These are phyloP conservation scores for Suillus spraguei DNA, from an alignment of 768 basidiomycete genomes.

Conservation along the genomic window DNA sequence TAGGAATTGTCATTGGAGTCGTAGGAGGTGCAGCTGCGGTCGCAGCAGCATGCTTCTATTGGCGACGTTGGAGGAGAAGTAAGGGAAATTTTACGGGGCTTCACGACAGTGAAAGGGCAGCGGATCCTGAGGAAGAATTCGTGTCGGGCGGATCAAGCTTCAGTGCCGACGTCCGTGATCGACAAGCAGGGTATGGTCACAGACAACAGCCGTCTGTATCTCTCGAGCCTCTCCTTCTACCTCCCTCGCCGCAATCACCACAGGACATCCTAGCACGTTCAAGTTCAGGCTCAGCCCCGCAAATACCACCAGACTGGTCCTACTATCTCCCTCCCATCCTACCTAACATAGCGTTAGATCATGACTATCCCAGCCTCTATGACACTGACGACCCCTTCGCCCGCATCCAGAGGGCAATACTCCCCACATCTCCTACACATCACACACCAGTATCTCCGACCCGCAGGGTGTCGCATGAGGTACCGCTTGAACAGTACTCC, in stretches of 20 bases:
- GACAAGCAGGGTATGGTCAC: constrained; percentile 7
- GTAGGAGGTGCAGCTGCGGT: constrained; percentile 20
- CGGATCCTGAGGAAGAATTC: constrained; percentile 5
- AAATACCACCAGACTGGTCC: neutral
- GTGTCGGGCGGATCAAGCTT: neutral
- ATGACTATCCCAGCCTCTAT: neutral
- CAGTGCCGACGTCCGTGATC: neutral
- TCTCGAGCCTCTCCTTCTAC: constrained; percentile 24
- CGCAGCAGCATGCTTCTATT: constrained; percentile 14
- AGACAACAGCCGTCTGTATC: constrained; percentile 22
- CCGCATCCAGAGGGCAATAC: neutral
- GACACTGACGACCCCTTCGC: neutral
- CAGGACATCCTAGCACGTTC: constrained; percentile 3
- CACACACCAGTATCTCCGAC: neutral
- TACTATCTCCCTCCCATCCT: neutral
- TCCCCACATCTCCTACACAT: neutral
- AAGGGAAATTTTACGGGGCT: constrained; percentile 22
- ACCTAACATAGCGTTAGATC: neutral
- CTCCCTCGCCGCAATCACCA: constrained; percentile 14
- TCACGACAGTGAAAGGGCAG: constrained; percentile 7
- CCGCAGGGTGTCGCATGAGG: neutral
- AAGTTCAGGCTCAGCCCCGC: neutral
- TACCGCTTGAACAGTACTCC: neutral
- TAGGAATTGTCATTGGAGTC: constrained; percentile 25
- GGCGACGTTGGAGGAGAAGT: constrained; percentile 15